These are phyloP conservation scores for Yamadazyma nakazawae DNA, from an alignment of 805 yeast genomes.

Conservation along the genomic window DNA sequence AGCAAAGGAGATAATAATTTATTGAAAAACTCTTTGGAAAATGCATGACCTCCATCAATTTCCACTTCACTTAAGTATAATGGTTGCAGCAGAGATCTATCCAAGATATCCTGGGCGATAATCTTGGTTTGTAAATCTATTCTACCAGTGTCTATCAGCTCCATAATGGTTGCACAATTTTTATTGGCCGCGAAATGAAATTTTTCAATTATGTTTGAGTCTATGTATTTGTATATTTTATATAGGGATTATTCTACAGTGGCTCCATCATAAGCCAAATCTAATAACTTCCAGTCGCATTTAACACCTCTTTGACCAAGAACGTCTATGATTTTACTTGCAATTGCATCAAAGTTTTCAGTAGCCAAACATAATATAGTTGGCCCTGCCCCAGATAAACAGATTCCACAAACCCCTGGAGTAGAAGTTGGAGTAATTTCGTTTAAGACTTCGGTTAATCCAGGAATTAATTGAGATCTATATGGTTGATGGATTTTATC, in stretches of 20 bases:
- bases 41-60: conserved; percentile 41
- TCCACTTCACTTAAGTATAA: conserved; percentile 35
- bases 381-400: conserved; percentile 98
- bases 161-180: conserved; percentile 5
- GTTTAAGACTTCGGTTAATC: conserved; percentile 74
- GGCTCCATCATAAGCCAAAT: conserved; percentile 88
- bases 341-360: conserved; percentile 78
- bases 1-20: conserved; percentile 45
- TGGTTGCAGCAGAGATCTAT: conserved; percentile 31
- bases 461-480: conserved; percentile 88
- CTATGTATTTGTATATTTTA: not conserved
- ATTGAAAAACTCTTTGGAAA: conserved; percentile 44
- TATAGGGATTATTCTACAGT: conserved; percentile 10
- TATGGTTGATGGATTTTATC: conserved; percentile 98
- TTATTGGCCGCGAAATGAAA: conserved; percentile 6
- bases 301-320: conserved; percentile 63
- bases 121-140: conserved; percentile 20
- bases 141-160: conserved; percentile 5
- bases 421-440: conserved; percentile 78
- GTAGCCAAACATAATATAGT: conserved; percentile 94
- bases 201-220: not conserved
- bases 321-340: conserved; percentile 65
- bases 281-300: conserved; percentile 81
- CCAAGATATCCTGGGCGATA: conserved; percentile 29
- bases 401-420: conserved; percentile 87